Base-by-base conservation (phyloP, 352 stramenopile genomes). In the Globisporangium carolinianum region DNA sequence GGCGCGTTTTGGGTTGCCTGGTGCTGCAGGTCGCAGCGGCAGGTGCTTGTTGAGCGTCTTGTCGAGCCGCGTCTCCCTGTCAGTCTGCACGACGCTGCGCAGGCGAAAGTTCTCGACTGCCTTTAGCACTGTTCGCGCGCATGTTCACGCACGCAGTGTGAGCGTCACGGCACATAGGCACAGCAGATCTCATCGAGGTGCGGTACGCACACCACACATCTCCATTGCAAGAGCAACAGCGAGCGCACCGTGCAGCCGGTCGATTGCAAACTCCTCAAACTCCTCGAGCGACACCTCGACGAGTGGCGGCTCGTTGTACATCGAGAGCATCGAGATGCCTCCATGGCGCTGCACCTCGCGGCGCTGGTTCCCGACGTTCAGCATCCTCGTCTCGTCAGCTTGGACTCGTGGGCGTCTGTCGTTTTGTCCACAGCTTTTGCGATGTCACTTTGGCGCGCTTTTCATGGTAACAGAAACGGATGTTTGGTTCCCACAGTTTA, bases 251-350 rank as follows among this genome's bases (percentile, higher is more conserved):
- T 98, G 91, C 66, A 99, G 76, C 4, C 97, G 76, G 61, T 98
- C 94, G 51, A 99, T 94, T 5, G 97, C 95, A 70, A 97, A 98
- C 52, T 97, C 83, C 72, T 99, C 97, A 83, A 99, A 99, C 65
- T 99, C 91, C 67, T 99, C 96, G 41, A 99, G 72, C 62, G 88
- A 98, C 47, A 99, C 81, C 72, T 99, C 96, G 11, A 97, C 83
- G 47, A 86, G 72, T 17, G 96, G 97, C 56, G 95, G 80, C 52
- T 97, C 82, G 15, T 89, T 84, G 71, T 99, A 99, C 68, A 99
- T 85, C 53, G 85, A 95, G 55, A 97, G 73, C 72, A 89, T 91
- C 49, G 80, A 82, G 38, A 75, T 54, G 18, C 69, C 68, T 47
- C 73, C 63, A 42, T 66, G 64, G 50, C 75, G 74, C 51, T 83